Percentiles rank a stretch among this genome's conserved stretches.
phyloP scores from a whole-genome alignment of 179 eudicot species.

The Sideroxylon spinosum region DNA sequence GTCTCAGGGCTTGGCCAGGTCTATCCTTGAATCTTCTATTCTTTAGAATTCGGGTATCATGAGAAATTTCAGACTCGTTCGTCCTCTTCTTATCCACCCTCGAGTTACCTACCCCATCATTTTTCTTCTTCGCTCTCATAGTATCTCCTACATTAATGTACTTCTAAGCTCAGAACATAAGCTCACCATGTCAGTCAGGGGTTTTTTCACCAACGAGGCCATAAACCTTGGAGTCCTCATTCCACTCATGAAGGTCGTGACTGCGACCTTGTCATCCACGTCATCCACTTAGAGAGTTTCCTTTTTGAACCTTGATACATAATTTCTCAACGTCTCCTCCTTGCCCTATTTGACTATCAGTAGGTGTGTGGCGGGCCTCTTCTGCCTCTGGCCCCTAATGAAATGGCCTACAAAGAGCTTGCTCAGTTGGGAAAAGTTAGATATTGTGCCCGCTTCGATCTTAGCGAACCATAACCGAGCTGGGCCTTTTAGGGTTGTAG shows the following conservation, averaged over 20 bases:
- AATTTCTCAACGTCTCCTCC: not conserved
- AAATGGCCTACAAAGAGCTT: not conserved
- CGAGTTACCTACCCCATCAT: too few species aligned
- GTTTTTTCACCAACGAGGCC: too few species aligned
- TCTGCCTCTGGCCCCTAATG: not conserved
- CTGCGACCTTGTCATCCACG: not conserved
- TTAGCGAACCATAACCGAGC: not conserved
- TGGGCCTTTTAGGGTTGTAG: not conserved
- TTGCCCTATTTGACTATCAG: not conserved
- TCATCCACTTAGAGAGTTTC: not conserved
- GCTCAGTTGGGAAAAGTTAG: not conserved
- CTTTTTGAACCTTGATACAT: not conserved
- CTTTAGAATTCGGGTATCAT: too few species aligned
- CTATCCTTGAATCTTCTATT: too few species aligned
- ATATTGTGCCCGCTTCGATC: not conserved
- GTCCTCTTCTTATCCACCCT: too few species aligned
- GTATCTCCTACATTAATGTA: too few species aligned
- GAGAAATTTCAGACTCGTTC: too few species aligned
- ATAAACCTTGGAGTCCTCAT: not conserved
- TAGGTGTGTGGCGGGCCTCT: not conserved
- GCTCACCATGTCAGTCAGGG: too few species aligned
- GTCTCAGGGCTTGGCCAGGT: too few species aligned
- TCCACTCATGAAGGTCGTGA: not conserved
- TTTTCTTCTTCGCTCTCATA: too few species aligned
- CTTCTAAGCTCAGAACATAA: too few species aligned